These are phyloP conservation scores for Aspergillus hortae DNA, from an alignment of 2,329 filamentous ascomycete species.

Conservation along the genomic window DNA sequence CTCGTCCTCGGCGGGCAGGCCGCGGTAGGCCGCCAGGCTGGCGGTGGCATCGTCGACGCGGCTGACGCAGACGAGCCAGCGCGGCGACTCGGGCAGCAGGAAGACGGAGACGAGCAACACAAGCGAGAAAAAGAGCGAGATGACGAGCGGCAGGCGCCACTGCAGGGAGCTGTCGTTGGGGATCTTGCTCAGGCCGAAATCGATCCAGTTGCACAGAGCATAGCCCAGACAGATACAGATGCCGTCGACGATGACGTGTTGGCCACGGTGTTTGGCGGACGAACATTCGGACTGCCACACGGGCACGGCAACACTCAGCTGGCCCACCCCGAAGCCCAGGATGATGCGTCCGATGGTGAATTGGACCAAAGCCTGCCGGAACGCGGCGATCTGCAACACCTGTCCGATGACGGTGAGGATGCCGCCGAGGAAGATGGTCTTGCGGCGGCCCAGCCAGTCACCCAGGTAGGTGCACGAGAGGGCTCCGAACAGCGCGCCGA, in stretches of 20 bases:
- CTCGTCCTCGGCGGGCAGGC: slow-evolving; percentile 6
- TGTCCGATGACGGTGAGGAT: slow-evolving; percentile 21
- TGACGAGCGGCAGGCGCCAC: slow-evolving; percentile 54
- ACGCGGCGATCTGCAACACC: slow-evolving; percentile 44
- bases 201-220: slow-evolving; percentile 40
- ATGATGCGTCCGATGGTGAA: slow-evolving; percentile 48
- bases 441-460: slow-evolving; percentile 47
- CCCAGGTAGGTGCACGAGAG: slow-evolving; percentile 28
- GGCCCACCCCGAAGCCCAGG: slow-evolving; percentile 47
- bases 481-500: slow-evolving; percentile 20
- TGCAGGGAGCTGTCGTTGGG: slow-evolving; percentile 33
- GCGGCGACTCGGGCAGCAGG: slow-evolving; percentile 49
- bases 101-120: slow-evolving; percentile 47
- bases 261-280: slow-evolving; percentile 45
- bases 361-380: slow-evolving; percentile 33
- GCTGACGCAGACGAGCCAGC: slow-evolving; percentile 20
- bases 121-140: slow-evolving; percentile 53
- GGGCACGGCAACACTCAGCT: slow-evolving; percentile 47
- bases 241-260: slow-evolving; percentile 47
- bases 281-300: slow-evolving; percentile 50
- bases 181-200: slow-evolving; percentile 47
- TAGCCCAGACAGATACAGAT: slow-evolving; percentile 39
- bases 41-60: slow-evolving; percentile 14
- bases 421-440: slow-evolving; percentile 45
- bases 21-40: slow-evolving; percentile 16